Conservation (phyloP, 352 stramenopile genomes). For the Phytopythium aichiense region DNA sequence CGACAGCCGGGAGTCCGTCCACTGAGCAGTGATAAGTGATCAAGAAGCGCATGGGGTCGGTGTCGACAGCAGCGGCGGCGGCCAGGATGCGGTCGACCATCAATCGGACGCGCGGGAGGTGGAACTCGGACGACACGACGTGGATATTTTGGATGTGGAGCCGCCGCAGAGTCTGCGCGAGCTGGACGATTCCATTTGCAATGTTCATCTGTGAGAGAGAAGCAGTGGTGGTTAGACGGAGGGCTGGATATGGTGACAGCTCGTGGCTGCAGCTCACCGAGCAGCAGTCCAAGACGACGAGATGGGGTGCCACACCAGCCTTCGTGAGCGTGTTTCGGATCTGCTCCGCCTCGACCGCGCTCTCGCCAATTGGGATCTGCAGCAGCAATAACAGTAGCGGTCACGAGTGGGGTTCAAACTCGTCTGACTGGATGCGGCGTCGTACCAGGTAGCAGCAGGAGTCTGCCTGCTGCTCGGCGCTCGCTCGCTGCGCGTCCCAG, state of each 20-base stretch:
- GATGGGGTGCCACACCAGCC: conserved; percentile 1
- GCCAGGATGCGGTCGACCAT: conserved; percentile 19
- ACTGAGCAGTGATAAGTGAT: neutral
- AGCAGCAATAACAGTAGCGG: neutral
- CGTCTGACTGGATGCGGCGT: neutral
- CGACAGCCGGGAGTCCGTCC: conserved; percentile 7
- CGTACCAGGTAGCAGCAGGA: conserved; percentile 39
- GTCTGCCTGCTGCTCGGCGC: conserved; percentile 28
- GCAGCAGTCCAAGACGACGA: conserved; percentile 5
- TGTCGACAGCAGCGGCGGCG: conserved; percentile 7
- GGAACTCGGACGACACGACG: conserved; percentile 13
- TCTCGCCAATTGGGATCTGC: conserved; percentile 9
- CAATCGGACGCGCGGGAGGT: conserved; percentile 16
- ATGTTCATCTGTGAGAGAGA: conserved; percentile 7
- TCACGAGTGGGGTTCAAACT: neutral
- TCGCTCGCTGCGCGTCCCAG: conserved; percentile 27
- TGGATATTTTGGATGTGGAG: conserved; percentile 15
- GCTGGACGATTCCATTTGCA: conserved; percentile 16
- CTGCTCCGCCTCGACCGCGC: conserved; percentile 12
- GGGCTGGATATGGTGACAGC: neutral
- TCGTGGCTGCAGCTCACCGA: neutral
- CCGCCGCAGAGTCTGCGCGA: conserved; percentile 15
- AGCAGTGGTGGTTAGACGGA: neutral
- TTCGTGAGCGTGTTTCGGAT: conserved; percentile 9
- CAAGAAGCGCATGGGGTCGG: conserved; percentile 8